These are phyloP conservation scores for Candida methanosorbosa DNA, from an alignment of 805 yeast species.

Conservation along the genomic window DNA sequence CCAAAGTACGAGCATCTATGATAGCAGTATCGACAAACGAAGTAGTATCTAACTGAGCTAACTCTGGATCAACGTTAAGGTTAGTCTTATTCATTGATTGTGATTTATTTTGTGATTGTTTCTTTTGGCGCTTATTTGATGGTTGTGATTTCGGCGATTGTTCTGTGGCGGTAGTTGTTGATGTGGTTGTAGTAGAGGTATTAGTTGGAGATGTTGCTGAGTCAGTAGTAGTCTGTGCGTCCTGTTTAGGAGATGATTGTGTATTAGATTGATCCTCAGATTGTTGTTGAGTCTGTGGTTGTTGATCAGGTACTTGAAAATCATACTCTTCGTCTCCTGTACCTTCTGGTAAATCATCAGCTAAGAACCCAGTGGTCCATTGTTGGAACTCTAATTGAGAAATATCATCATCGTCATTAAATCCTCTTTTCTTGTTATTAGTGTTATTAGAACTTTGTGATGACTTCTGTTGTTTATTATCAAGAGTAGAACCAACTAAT, in stretches of 20 bases:
- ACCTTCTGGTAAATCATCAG: conserved; percentile 27
- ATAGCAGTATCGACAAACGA: conserved; percentile 61
- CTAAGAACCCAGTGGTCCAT: conserved; percentile 43
- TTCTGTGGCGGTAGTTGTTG: neutral
- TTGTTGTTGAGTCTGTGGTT: neutral
- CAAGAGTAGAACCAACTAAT: conserved; percentile 59
- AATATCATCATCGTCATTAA: conserved; percentile 32
- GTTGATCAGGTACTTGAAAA: neutral
- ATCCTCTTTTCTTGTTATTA: conserved; percentile 17
- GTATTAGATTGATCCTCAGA: neutral
- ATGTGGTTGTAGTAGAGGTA: neutral
- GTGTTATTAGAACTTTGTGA: neutral
- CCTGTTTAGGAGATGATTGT: neutral
- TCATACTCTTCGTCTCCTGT: conserved; percentile 6
- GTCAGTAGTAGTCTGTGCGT: neutral
- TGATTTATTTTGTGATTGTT: neutral
- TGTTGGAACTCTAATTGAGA: conserved; percentile 42
- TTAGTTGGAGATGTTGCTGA: neutral
- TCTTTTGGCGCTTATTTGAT: neutral
- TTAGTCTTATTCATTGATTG: neutral
- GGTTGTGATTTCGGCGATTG: neutral
- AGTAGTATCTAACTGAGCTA: conserved; percentile 38
- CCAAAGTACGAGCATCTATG: conserved; percentile 57
- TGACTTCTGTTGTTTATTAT: conserved; percentile 8
- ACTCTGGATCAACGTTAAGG: conserved; percentile 47